These are phyloP conservation scores for Rubroshorea leprosula DNA, from an alignment of 345 rosid genomes.

Conservation along the genomic window DNA sequence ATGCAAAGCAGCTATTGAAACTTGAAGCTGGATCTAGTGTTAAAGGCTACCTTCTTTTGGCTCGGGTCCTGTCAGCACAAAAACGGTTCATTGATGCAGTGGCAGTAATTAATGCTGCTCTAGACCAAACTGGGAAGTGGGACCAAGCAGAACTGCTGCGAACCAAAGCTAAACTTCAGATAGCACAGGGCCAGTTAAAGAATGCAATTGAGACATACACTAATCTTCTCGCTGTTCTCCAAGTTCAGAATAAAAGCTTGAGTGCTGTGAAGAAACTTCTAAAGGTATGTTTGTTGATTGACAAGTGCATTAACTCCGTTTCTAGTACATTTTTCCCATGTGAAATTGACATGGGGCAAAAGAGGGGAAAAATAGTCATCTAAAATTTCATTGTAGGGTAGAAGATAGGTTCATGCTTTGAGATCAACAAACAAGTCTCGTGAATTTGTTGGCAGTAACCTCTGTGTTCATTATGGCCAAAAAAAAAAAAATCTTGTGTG, in stretches of 20 bases:
- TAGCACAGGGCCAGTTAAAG: slow-evolving; percentile 47
- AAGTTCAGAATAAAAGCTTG: slow-evolving; percentile 45
- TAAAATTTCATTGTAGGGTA: too few relatives aligned
- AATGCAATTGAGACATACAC: slow-evolving; percentile 49
- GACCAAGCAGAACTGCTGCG: slow-evolving; percentile 62
- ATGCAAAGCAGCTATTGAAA: slow-evolving; percentile 44
- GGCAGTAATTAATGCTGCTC: slow-evolving; percentile 40
- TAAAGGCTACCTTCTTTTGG: slow-evolving; percentile 46
- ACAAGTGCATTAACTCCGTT: too few relatives aligned
- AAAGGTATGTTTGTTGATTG: slow-evolving; percentile 35
- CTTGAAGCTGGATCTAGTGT: slow-evolving; percentile 46
- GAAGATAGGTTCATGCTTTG: too few relatives aligned
- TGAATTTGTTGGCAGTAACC: too few relatives aligned
- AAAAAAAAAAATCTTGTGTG: too few relatives aligned
- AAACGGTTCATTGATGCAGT: slow-evolving; percentile 55
- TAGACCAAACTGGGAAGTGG: slow-evolving; percentile 71
- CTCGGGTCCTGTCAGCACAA: slow-evolving; percentile 63
- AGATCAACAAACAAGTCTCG: too few relatives aligned
- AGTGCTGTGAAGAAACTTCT: slow-evolving; percentile 31
- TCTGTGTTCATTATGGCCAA: too few relatives aligned
- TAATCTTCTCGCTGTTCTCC: slow-evolving; percentile 58
- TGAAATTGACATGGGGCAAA: too few relatives aligned
- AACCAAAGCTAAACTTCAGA: slow-evolving; percentile 64
- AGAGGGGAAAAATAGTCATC: too few relatives aligned
- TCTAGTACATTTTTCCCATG: too few relatives aligned